These are phyloP conservation scores for Singerocomus rubriflavus DNA, from an alignment of 1,284 basidiomycete species.

Conservation along the genomic window DNA sequence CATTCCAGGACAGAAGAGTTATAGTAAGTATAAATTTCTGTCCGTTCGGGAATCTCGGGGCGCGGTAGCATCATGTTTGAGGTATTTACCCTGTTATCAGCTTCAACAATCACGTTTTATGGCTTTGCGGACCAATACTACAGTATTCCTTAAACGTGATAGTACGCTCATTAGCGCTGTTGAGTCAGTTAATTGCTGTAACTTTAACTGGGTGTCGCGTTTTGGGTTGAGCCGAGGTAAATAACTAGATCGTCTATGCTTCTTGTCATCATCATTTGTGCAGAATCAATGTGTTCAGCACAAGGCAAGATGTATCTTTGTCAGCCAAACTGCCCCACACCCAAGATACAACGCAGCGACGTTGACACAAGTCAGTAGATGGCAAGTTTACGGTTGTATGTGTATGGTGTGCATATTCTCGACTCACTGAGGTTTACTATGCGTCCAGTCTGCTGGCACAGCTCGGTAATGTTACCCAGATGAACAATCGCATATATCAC, in stretches of 20 bases:
- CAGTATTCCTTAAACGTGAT: conserved; percentile 17
- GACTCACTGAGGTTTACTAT: conserved; percentile 57
- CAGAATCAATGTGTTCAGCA: conserved; percentile 43
- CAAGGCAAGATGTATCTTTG: conserved; percentile 46
- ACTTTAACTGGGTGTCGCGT: conserved; percentile 21
- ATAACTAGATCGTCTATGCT: conserved; percentile 2
- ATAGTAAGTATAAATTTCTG: conserved; percentile 19
- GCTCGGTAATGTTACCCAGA: conserved; percentile 44
- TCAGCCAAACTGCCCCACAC: not conserved
- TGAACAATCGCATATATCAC: conserved; percentile 49
- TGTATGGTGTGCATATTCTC: conserved; percentile 63
- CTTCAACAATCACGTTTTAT: conserved; percentile 21
- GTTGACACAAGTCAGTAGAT: conserved; percentile 60
- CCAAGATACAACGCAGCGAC: conserved; percentile 36
- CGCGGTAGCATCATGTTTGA: conserved; percentile 1
- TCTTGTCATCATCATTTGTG: conserved; percentile 1
- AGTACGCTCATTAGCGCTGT: conserved; percentile 53
- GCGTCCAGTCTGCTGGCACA: conserved; percentile 49
- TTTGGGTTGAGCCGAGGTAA: conserved; percentile 49
- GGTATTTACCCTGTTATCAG: conserved; percentile 26
- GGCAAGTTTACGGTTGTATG: conserved; percentile 62
- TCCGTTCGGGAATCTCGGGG: not conserved
- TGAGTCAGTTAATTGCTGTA: conserved; percentile 43
- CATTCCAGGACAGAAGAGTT: conserved; percentile 11
- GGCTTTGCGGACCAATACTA: conserved; percentile 18